A percentile compares a stretch with the other conserved stretches of the same genome.
These are phyloP conservation scores for Graphilbum fragrans DNA, from an alignment of 2,329 filamentous ascomycete genomes.

Conservation along the genomic window DNA sequence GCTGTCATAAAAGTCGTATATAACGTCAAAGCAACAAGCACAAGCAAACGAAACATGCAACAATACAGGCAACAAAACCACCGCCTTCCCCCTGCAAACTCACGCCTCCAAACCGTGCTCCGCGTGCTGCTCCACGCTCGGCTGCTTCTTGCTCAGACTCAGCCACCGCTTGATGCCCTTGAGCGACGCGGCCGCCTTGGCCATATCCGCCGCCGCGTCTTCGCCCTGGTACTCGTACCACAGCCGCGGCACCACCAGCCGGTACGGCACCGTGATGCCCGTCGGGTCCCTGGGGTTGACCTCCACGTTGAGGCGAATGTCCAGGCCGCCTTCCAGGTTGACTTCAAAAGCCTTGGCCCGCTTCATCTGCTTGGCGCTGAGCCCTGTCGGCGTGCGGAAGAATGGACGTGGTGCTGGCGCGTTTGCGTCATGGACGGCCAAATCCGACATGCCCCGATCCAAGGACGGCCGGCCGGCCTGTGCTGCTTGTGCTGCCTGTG, in stretches of 20 bases:
- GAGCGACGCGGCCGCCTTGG: conserved; percentile 17
- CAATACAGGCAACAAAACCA: too few relatives aligned
- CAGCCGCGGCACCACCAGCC: conserved; percentile 72
- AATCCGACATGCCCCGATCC: neutral
- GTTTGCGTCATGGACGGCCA: neutral
- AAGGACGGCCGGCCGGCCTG: neutral
- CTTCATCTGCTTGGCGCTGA: conserved; percentile 49
- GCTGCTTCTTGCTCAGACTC: conserved; percentile 18
- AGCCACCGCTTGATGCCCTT: conserved; percentile 31
- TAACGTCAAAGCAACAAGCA: too few relatives aligned
- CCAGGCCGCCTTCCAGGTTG: conserved; percentile 71
- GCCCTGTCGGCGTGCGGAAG: conserved; percentile 57
- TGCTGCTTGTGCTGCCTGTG: conserved; percentile 3
- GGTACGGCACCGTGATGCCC: conserved; percentile 79
- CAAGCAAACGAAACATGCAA: too few relatives aligned
- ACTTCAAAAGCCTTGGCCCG: conserved; percentile 45
- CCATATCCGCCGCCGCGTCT: conserved; percentile 14
- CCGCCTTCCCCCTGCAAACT: too few relatives aligned
- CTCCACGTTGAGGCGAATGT: conserved; percentile 83
- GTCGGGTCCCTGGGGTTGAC: conserved; percentile 74
- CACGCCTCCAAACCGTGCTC: neutral
- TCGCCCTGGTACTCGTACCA: conserved; percentile 41
- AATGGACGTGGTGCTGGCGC: conserved; percentile 27
- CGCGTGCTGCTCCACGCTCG: neutral
- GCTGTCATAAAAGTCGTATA: too few relatives aligned